Evolutionary conservation across 495 filamentous ascomycete species (phyloP).

Genomic region (Hyaloscypha bicolor): DNA sequence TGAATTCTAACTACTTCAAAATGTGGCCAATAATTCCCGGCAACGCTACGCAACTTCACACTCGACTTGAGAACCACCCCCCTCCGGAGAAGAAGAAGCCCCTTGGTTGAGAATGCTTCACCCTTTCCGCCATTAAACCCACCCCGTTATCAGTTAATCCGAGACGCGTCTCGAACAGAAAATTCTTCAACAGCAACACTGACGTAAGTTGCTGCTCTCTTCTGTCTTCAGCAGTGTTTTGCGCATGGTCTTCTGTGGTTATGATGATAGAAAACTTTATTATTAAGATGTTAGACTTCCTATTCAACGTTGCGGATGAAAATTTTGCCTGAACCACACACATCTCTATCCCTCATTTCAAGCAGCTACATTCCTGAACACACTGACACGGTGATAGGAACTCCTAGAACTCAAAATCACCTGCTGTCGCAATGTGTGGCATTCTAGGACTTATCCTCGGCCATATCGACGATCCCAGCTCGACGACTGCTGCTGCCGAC

Average conservation of each 20-base stretch:
- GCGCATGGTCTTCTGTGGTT: conserved; percentile 7
- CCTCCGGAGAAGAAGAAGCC: neutral
- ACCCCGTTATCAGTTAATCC: neutral
- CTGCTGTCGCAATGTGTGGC: conserved; percentile 72
- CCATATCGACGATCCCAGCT: conserved; percentile 52
- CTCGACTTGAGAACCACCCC: neutral
- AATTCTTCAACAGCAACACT: neutral
- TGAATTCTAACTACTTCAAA: conserved; percentile 9
- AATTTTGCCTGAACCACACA: conserved; percentile 28
- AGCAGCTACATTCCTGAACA: conserved; percentile 2
- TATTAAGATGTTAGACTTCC: conserved; percentile 48
- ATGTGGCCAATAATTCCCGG: conserved; percentile 5
- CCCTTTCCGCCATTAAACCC: neutral
- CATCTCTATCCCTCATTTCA: neutral
- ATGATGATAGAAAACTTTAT: conserved; percentile 37
- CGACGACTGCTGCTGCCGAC: conserved; percentile 69
- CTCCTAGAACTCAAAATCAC: neutral
- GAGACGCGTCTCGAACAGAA: neutral
- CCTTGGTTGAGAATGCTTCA: neutral
- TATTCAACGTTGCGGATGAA: conserved; percentile 37
- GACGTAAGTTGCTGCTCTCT: neutral
- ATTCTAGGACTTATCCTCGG: conserved; percentile 82
- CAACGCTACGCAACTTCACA: conserved; percentile 10
- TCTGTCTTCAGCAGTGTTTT: neutral
- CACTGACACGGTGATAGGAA: conserved; percentile 15